These are phyloP conservation scores for Cyclostephanos tholiformis DNA, from an alignment of 108 stramenopile species.

Conservation along the genomic window DNA sequence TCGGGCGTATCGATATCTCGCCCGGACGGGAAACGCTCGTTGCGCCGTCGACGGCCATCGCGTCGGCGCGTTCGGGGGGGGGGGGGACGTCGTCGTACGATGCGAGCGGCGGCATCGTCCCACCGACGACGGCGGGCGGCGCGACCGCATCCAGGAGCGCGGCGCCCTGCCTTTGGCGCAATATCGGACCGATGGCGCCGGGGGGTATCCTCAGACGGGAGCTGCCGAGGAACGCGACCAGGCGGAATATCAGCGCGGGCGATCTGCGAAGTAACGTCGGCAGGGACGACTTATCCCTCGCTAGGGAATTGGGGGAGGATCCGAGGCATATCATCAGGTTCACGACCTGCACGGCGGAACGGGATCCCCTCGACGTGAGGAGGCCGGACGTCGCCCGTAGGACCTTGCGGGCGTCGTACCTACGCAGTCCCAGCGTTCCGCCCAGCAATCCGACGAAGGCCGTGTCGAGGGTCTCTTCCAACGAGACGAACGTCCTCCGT, in stretches of 20 bases:
- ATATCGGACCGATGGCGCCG: constrained; percentile 64
- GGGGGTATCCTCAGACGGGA: constrained; percentile 64
- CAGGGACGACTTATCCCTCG: constrained; percentile 68
- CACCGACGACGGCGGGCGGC: constrained; percentile 40
- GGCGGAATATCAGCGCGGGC: constrained; percentile 72
- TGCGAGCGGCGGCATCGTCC: no score
- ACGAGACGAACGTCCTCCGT: constrained; percentile 19
- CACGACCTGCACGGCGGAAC: constrained; percentile 65
- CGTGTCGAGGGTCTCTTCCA: constrained; percentile 61
- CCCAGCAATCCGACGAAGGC: constrained; percentile 54
- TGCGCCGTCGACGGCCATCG: not conserved
- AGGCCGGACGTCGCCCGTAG: constrained; percentile 66
- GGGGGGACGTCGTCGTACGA: constrained; percentile 18
- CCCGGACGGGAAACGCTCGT: constrained; percentile 7
- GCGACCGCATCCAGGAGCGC: constrained; percentile 67
- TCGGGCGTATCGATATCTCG: constrained; percentile 26
- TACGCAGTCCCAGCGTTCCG: constrained; percentile 53
- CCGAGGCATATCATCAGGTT: constrained; percentile 64
- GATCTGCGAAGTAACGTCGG: constrained; percentile 64
- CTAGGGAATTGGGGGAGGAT: constrained; percentile 59
- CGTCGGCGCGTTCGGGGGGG: constrained; percentile 6
- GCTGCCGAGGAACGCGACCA: constrained; percentile 72
- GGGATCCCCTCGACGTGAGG: constrained; percentile 66
- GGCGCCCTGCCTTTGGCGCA: constrained; percentile 54
- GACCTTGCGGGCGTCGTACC: constrained; percentile 75